These are phyloP conservation scores for Mesembryanthemum crystallinum DNA, from an alignment of 148 eudicot genomes.

Conservation along the genomic window DNA sequence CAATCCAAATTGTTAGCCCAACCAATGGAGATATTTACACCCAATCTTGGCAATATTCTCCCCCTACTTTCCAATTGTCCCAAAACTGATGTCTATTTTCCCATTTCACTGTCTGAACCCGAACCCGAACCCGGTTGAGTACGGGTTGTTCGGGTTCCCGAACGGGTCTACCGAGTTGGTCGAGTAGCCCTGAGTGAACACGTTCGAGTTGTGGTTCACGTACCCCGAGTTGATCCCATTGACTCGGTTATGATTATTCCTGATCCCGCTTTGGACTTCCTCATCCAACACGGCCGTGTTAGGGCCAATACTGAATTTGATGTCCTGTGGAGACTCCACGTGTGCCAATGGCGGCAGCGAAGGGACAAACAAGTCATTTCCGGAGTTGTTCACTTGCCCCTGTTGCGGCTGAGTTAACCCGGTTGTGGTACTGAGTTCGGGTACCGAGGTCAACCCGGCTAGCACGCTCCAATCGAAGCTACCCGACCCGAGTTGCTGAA, in stretches of 20 bases:
- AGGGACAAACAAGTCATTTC: conserved; percentile 39
- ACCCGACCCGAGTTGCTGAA: conserved; percentile 47
- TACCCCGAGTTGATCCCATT: conserved; percentile 19
- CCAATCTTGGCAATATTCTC: no score
- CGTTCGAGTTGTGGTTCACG: conserved; percentile 21
- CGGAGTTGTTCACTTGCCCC: conserved; percentile 22
- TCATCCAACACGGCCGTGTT: conserved; percentile 29
- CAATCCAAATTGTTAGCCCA: conserved; percentile 18
- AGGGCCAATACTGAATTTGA: conserved; percentile 4
- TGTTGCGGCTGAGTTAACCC: conserved; percentile 29
- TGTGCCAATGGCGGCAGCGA: conserved; percentile 32
- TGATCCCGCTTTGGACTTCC: conserved; percentile 57
- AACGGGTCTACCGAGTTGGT: conserved; percentile 32
- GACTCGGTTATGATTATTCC: conserved; percentile 28
- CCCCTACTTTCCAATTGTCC: not conserved
- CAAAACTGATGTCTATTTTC: not conserved
- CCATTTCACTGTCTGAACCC: conserved; percentile 20
- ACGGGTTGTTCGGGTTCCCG: conserved; percentile 35
- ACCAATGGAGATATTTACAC: conserved; percentile 23
- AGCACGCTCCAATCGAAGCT: conserved; percentile 54
- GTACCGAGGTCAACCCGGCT: conserved; percentile 34
- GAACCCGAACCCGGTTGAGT: conserved; percentile 32
- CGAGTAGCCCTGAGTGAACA: conserved; percentile 21
- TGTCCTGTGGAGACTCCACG: conserved; percentile 31
- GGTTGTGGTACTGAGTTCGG: conserved; percentile 28